These are phyloP conservation scores for Leccinum truebloodii DNA, from an alignment of 768 basidiomycete genomes.

Conservation along the genomic window DNA sequence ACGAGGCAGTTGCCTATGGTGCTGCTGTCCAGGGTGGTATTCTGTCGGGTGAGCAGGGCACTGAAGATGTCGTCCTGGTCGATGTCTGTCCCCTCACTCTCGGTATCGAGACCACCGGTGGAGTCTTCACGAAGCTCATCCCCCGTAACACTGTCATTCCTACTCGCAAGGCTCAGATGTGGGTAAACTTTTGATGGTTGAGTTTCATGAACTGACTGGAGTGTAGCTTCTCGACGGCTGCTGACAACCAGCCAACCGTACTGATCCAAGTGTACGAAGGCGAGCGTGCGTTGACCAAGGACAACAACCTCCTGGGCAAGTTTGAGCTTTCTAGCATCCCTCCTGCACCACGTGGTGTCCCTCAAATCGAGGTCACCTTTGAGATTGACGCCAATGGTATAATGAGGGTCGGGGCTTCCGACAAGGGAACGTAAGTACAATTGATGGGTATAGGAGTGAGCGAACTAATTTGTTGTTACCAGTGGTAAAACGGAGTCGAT, in stretches of 20 bases:
- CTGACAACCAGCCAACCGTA: conserved; percentile 93
- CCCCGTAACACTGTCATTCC: conserved; percentile 98
- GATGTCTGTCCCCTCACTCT: conserved; percentile 97
- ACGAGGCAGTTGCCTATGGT: conserved; percentile 99
- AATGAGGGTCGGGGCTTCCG: conserved; percentile 89
- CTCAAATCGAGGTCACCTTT: conserved; percentile 96
- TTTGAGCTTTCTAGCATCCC: conserved; percentile 94
- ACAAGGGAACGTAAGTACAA: conserved; percentile 84
- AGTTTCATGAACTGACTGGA: neutral
- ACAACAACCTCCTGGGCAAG: conserved; percentile 97
- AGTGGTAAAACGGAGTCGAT: conserved; percentile 87
- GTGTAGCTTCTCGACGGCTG: conserved; percentile 71
- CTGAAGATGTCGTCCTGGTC: conserved; percentile 89
- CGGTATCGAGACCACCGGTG: conserved; percentile 98
- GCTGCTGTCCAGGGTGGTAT: conserved; percentile 99
- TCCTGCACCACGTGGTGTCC: conserved; percentile 93
- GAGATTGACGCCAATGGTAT: conserved; percentile 96
- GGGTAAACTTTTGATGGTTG: conserved; percentile 19
- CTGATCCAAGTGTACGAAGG: conserved; percentile 98
- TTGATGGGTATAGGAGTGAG: too few species aligned
- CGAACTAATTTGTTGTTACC: neutral
- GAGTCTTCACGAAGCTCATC: conserved; percentile 97
- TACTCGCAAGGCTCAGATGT: conserved; percentile 95
- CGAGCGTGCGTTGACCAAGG: conserved; percentile 96
- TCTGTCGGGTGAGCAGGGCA: conserved; percentile 90